These are phyloP conservation scores for Colletotrichum ledebouriae DNA, from an alignment of 2,329 filamentous ascomycete genomes.

Conservation along the genomic window DNA sequence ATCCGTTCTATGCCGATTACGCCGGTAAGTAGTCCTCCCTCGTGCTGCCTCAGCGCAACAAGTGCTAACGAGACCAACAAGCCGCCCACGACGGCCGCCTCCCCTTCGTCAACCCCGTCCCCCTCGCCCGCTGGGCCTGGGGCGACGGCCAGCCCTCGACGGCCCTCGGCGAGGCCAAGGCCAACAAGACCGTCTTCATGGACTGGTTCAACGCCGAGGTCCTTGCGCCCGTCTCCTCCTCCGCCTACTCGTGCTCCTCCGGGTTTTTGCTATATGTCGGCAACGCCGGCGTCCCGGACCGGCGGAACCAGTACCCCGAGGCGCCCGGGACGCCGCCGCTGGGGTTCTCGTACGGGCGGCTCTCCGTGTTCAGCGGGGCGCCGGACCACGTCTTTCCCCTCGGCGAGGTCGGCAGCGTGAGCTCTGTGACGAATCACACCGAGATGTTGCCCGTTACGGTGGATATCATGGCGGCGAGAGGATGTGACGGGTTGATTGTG, in stretches of 20 bases:
- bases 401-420: slow-evolving; percentile 53
- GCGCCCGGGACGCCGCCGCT: slow-evolving; percentile 61
- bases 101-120: slow-evolving; percentile 55
- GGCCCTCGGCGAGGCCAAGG: slow-evolving; percentile 45
- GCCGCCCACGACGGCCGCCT: slow-evolving; percentile 51
- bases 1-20: slow-evolving; percentile 57
- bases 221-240: slow-evolving; percentile 42
- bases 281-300: slow-evolving; percentile 29
- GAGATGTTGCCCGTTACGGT: slow-evolving; percentile 70
- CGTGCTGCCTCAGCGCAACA: too few species aligned
- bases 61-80: slow-evolving; percentile 22
- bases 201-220: slow-evolving; percentile 51
- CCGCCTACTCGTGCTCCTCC: slow-evolving; percentile 49
- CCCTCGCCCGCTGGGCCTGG: slow-evolving; percentile 53
- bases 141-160: slow-evolving; percentile 48
- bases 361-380: slow-evolving; percentile 53
- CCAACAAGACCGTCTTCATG: slow-evolving; percentile 51
- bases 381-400: slow-evolving; percentile 59
- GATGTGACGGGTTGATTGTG: slow-evolving; percentile 72
- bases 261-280: slow-evolving; percentile 49
- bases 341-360: slow-evolving; percentile 57
- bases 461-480: slow-evolving; percentile 68
- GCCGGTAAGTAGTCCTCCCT: slow-evolving; percentile 46
- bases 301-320: slow-evolving; percentile 47
- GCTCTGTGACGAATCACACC: slow-evolving; percentile 58